Percentiles rank a stretch among this genome's conserved stretches.
These are phyloP conservation scores for Arthrobotrys musiformis DNA, from an alignment of 2,329 filamentous ascomycete genomes.

Conservation along the genomic window DNA sequence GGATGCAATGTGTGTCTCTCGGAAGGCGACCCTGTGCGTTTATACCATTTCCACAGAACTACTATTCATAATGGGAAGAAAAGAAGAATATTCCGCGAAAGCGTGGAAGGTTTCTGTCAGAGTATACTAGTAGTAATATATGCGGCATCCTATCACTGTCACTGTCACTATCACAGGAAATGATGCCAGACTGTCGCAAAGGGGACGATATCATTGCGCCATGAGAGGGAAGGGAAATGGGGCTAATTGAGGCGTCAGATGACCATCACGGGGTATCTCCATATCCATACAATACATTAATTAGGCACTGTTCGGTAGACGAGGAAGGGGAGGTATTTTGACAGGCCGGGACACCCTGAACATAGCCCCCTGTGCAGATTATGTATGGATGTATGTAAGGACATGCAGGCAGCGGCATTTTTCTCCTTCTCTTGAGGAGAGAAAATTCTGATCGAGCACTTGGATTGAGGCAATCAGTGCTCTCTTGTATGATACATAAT, in stretches of 20 bases:
- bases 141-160: conserved; percentile 19
- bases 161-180: not conserved
- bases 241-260: not conserved
- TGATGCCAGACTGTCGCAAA: conserved; percentile 23
- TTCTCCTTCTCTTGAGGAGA: not conserved
- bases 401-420: conserved; percentile 7
- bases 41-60: too few species aligned
- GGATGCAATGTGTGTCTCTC: too few species aligned
- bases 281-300: not conserved
- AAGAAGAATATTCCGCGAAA: not conserved
- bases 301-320: not conserved
- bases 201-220: conserved; percentile 13
- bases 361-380: not conserved
- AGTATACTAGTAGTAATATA: too few species aligned
- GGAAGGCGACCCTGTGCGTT: too few species aligned
- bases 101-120: conserved; percentile 10
- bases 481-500: too few species aligned
- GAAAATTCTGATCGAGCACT: not conserved
- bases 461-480: too few species aligned
- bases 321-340: conserved; percentile 21
- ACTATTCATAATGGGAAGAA: too few species aligned
- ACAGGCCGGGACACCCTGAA: conserved; percentile 48
- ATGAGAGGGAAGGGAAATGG: not conserved
- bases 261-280: conserved; percentile 3
- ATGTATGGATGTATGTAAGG: too few species aligned